These are phyloP conservation scores for Xylaria polymorpha DNA, from an alignment of 2,329 filamentous ascomycete genomes.

Conservation along the genomic window DNA sequence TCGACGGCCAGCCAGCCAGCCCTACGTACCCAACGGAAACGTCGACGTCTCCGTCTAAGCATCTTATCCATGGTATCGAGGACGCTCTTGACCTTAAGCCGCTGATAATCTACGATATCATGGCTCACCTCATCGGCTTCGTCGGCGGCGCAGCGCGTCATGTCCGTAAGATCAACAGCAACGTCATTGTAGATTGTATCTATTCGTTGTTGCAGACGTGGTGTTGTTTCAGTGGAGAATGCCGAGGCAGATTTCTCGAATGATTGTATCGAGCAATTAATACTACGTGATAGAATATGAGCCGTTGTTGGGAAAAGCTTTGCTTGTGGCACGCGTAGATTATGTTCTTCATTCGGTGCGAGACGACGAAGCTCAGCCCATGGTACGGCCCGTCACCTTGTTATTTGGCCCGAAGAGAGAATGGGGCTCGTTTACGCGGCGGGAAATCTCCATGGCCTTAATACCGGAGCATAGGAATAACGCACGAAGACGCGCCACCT, in stretches of 20 bases:
- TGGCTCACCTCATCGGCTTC: constrained; percentile 82
- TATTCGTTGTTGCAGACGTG: constrained; percentile 62
- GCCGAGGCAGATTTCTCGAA: constrained; percentile 70
- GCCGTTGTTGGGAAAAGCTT: constrained; percentile 65
- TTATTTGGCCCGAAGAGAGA: constrained; percentile 51
- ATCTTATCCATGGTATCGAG: constrained; percentile 82
- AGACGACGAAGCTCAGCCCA: constrained; percentile 61
- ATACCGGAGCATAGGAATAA: constrained; percentile 87
- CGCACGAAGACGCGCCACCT: constrained; percentile 81
- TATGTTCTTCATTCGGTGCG: constrained; percentile 48
- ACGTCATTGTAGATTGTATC: constrained; percentile 61
- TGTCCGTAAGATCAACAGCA: constrained; percentile 64
- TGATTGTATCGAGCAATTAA: constrained; percentile 60
- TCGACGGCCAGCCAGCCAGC: constrained; percentile 86
- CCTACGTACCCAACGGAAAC: constrained; percentile 79
- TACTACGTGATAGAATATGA: constrained; percentile 61
- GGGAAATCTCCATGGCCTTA: constrained; percentile 83
- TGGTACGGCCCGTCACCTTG: constrained; percentile 44
- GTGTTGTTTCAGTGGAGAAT: constrained; percentile 68
- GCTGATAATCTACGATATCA: constrained; percentile 80
- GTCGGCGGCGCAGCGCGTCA: constrained; percentile 76
- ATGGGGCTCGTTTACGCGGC: constrained; percentile 67
- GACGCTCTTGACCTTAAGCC: constrained; percentile 82
- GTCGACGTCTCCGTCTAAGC: constrained; percentile 73
- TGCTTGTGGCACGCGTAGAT: constrained; percentile 53